These are phyloP conservation scores for Nothopassalora personata DNA, from an alignment of 2,329 filamentous ascomycete species.

Conservation along the genomic window DNA sequence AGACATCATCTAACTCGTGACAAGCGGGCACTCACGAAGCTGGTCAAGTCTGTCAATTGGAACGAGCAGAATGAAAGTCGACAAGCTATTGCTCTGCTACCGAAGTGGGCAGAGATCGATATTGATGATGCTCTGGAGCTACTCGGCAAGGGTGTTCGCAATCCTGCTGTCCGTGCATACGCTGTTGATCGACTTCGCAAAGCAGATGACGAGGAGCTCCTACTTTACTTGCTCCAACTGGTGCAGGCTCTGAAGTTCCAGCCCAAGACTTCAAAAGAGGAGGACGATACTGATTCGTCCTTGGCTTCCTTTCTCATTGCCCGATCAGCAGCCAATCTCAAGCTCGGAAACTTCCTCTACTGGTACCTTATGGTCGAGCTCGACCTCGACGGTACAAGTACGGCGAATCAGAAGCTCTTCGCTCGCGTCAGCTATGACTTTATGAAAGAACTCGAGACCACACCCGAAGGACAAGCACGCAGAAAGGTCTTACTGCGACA, in stretches of 20 bases:
- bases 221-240: constrained; percentile 86
- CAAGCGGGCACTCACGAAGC: constrained; percentile 83
- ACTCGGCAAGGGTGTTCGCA: constrained; percentile 86
- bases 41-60: constrained; percentile 98
- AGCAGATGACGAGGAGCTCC: constrained; percentile 83
- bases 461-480: constrained; percentile 63
- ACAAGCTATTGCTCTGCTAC: constrained; percentile 82
- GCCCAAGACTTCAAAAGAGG: constrained; percentile 44
- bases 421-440: constrained; percentile 93
- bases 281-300: constrained; percentile 66
- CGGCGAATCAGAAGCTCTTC: constrained; percentile 73
- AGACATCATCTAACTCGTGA: constrained; percentile 89
- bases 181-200: constrained; percentile 88
- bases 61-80: constrained; percentile 75
- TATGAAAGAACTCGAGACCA: constrained; percentile 77
- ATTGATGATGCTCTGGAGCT: constrained; percentile 94
- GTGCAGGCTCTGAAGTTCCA: constrained; percentile 96
- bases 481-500: constrained; percentile 76
- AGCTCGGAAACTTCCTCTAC: constrained; percentile 88
- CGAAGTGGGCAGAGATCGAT: constrained; percentile 94
- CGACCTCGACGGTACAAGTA: constrained; percentile 54
- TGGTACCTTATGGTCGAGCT: constrained; percentile 99
- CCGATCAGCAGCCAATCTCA: constrained; percentile 80
- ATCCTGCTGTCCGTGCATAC: constrained; percentile 80
- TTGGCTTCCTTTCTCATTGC: constrained; percentile 84